phyloP scores from a whole-genome alignment of 495 filamentous ascomycete genomes.

The Neohortaea acidophila region DNA sequence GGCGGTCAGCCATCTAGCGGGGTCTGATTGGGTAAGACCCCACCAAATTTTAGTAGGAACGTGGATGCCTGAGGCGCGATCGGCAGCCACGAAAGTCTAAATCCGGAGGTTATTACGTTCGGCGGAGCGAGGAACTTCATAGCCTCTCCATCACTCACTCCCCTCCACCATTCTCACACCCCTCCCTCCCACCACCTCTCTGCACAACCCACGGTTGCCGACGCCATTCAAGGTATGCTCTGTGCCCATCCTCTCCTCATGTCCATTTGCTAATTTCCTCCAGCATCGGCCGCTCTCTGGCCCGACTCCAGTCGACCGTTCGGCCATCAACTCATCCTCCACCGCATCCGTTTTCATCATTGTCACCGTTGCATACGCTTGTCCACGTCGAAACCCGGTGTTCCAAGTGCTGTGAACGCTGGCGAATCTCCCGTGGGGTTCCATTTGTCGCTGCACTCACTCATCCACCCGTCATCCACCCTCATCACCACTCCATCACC shows the following conservation, averaged over 20 bases:
- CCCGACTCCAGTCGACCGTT: background rate
- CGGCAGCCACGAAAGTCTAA: too few species aligned
- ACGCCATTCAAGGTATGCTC: constrained; percentile 23
- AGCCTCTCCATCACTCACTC: background rate
- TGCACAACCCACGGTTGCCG: too few species aligned
- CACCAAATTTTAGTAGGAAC: too few species aligned
- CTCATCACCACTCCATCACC: constrained; percentile 4
- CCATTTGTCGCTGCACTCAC: constrained; percentile 2
- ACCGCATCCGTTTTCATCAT: constrained; percentile 10
- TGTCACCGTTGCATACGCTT: background rate
- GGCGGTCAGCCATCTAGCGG: too few species aligned
- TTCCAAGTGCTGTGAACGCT: background rate
- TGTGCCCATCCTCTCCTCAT: constrained; percentile 20
- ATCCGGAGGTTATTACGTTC: too few species aligned
- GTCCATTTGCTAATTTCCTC: background rate
- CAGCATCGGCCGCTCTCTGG: background rate
- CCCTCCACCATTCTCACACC: constrained; percentile 10
- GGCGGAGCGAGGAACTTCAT: background rate
- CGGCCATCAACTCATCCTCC: constrained; percentile 9
- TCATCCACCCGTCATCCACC: constrained; percentile 1
- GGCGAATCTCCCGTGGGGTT: constrained; percentile 1
- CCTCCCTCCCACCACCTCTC: background rate
- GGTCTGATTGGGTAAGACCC: too few species aligned
- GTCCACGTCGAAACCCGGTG: background rate
- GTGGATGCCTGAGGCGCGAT: too few species aligned